Evolutionary conservation across 2,329 filamentous ascomycete species (phyloP), one percentile per base, ranked within the genome.

Genomic region (Clonostachys rhizophaga): DNA sequence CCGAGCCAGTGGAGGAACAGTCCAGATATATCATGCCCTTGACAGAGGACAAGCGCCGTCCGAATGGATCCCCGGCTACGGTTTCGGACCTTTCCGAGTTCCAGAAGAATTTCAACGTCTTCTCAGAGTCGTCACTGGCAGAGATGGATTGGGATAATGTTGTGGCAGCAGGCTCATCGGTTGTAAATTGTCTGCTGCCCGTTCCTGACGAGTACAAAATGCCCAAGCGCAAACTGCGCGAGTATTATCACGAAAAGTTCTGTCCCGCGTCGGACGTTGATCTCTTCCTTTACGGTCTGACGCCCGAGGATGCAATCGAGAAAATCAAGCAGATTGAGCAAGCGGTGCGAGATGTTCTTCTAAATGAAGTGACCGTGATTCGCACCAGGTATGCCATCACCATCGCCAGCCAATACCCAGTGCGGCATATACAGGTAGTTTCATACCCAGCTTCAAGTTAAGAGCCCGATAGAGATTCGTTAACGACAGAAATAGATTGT

Each of bases 351-450:
- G 86, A 94, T 65, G 83, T 86, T 5, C 84, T 95, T 45, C 72
- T 95, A 17, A 80, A 84, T n/a, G 89, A 95, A 65, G 89, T 87
- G 1, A 92, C 89, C 0, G 89, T 88, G 0, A 81, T 95, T 42
- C 79, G 90, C 36, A 95, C 90, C 16, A 95, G 92, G 70, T 87
- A 95, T 58, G 87, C 89, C 10, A 84, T 95, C 48, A 95, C 90
- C 0, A 94, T 95, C 58, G 87, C 81, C 34, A 89, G 85, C 42
- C 84, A 92, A 62, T 91, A 94, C 58, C 90, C 89, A 0, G 89
- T 83, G 34, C 83, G 90, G 3, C 89, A 95, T 60, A 78, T 95
- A 5, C 88, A 82, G 66, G 74, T 76, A 60, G 18, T 48, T 57
- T 41, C 14, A 42, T 7, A 5, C 13, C n/a, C n/a, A 42, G 24